A percentile compares a stretch with the other conserved stretches of the same genome.
phyloP scores from a whole-genome alignment of 345 rosid genomes.

The Citrus hindsii region DNA sequence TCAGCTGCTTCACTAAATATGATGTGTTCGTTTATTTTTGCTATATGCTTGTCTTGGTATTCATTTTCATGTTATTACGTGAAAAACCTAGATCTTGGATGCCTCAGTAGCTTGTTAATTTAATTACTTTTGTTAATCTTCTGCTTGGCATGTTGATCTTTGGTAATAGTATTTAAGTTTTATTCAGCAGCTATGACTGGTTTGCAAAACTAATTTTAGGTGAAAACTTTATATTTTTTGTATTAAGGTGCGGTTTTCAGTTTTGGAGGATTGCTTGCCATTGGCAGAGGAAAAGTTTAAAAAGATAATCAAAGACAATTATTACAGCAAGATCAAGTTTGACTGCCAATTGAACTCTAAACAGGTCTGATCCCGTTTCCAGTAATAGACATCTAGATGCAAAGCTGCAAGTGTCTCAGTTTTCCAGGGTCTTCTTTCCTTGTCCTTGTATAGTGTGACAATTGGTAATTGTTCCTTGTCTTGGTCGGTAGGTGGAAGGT shows the following conservation, averaged over 20 bases:
- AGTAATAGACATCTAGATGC: background rate
- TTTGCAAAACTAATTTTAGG: background rate
- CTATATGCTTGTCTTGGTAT: background rate
- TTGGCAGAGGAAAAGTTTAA: constrained; percentile 23
- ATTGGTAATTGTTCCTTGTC: background rate
- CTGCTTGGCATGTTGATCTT: background rate
- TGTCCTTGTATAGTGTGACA: background rate
- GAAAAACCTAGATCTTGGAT: background rate
- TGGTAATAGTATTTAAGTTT: background rate
- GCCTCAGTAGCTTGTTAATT: background rate
- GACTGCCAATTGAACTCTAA: constrained; percentile 19
- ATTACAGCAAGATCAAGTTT: constrained; percentile 24
- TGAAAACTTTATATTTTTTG: background rate
- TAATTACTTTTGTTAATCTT: background rate
- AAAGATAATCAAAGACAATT: constrained; percentile 26
- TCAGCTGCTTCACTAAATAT: background rate
- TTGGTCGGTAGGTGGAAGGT: constrained; percentile 18
- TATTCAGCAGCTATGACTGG: background rate
- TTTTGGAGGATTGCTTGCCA: constrained; percentile 24
- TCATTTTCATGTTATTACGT: background rate
- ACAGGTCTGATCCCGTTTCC: constrained; percentile 19
- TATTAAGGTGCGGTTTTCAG: constrained; percentile 26
- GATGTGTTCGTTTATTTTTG: background rate
- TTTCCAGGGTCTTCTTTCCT: background rate
- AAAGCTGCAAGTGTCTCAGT: background rate